A percentile compares a stretch with the other conserved stretches of the same genome.
Conservation (phyloP, 805 yeast species). For the Saccharomycopsis malanga region DNA sequence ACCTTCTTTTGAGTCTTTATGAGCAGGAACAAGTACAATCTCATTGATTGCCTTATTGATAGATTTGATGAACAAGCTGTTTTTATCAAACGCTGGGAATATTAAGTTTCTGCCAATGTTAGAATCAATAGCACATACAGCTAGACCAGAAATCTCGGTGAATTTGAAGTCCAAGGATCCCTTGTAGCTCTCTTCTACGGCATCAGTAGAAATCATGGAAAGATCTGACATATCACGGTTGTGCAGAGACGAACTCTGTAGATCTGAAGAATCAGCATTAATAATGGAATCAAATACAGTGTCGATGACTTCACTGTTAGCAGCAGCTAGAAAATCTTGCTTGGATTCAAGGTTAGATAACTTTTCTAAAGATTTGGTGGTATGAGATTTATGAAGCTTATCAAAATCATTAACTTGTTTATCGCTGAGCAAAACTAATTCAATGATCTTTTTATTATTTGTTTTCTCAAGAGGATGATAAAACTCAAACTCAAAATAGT, state of each 20-base stretch:
- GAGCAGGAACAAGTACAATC: conserved; percentile 5
- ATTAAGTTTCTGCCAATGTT: conserved; percentile 28
- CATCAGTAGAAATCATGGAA: conserved; percentile 13
- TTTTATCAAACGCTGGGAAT: conserved; percentile 30
- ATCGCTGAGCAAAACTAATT: conserved; percentile 16
- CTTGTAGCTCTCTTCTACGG: conserved; percentile 19
- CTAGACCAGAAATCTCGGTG: conserved; percentile 20
- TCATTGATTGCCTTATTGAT: conserved; percentile 17
- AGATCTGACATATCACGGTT: conserved; percentile 10
- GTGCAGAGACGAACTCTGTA: no score
- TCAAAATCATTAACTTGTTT: conserved; percentile 10
- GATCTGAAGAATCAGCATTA: neutral
- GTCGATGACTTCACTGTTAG: conserved; percentile 11
- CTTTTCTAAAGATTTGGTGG: conserved; percentile 13
- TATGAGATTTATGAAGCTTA: conserved; percentile 11
- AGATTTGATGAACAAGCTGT: conserved; percentile 25
- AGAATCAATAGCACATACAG: conserved; percentile 28
- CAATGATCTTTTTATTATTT: conserved; percentile 15
- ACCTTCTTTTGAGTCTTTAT: neutral
- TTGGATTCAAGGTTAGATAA: conserved; percentile 10
- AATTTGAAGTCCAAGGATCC: conserved; percentile 17
- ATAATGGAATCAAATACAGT: conserved; percentile 1
- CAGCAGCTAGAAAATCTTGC: conserved; percentile 3
- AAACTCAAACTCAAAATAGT: conserved; percentile 20
- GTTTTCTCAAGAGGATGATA: conserved; percentile 16